A percentile compares a stretch with the other conserved stretches of the same genome.
phyloP scores from a whole-genome alignment of 148 eudicot species.

The Polygonum aviculare region DNA sequence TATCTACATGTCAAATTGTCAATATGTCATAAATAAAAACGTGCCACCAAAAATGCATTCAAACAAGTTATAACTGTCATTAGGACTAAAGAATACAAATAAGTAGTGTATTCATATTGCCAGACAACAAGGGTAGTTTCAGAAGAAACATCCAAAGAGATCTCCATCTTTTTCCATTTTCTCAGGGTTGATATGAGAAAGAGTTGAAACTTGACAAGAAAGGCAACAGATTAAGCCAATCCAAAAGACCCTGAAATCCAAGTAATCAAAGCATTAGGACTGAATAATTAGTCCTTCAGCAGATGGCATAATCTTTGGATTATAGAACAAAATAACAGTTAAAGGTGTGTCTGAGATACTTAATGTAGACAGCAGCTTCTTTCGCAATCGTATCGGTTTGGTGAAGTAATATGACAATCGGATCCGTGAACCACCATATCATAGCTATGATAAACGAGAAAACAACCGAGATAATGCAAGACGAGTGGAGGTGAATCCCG shows the following conservation, averaged over 20 bases:
- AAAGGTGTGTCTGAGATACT: conserved; percentile 32
- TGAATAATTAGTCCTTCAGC: neutral
- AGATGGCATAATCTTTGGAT: neutral
- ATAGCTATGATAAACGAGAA: conserved; percentile 48
- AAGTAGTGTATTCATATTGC: conserved; percentile 18
- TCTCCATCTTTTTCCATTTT: conserved; percentile 35
- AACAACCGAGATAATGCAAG: conserved; percentile 51
- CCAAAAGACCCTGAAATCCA: conserved; percentile 54
- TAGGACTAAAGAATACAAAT: neutral
- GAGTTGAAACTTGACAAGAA: conserved; percentile 29
- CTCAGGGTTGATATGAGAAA: conserved; percentile 31
- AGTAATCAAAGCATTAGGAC: neutral
- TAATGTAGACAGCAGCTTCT: conserved; percentile 48
- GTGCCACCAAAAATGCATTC: neutral
- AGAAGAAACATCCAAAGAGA: neutral
- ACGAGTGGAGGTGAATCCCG: conserved; percentile 76
- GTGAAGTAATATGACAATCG: conserved; percentile 40
- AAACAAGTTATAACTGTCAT: neutral
- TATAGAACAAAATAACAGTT: neutral
- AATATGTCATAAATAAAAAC: neutral
- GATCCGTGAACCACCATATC: conserved; percentile 64
- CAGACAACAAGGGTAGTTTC: conserved; percentile 1
- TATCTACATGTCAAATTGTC: neutral
- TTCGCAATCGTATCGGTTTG: conserved; percentile 52
- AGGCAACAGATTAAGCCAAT: conserved; percentile 55